Evolutionary conservation across 768 basidiomycete species (phyloP).

Genomic region (Mycena capillaripes): DNA sequence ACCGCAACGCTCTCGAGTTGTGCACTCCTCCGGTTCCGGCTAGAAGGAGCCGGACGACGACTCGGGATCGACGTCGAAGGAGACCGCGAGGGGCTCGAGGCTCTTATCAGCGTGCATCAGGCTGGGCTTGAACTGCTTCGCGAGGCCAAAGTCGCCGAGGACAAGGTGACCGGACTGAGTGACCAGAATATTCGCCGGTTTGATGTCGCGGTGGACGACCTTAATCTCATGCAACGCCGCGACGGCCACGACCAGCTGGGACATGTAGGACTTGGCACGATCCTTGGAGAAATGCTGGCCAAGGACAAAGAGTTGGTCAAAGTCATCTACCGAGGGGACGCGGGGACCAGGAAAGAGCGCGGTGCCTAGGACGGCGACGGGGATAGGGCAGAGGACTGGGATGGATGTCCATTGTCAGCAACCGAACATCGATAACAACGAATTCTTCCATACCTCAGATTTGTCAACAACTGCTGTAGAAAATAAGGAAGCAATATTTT

Average conservation of each 20-base stretch:
- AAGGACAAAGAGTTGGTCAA: not conserved
- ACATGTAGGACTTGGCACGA: not conserved
- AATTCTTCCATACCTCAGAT: no score
- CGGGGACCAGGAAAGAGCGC: not conserved
- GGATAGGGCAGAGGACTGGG: no score
- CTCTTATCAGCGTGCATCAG: not conserved
- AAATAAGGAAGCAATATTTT: no score
- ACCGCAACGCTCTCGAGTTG: not conserved
- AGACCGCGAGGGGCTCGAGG: not conserved
- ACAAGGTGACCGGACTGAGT: not conserved
- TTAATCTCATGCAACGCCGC: not conserved
- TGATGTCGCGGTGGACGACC: slow-evolving; percentile 22
- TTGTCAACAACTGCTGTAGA: no score
- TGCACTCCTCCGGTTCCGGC: not conserved
- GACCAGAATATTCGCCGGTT: slow-evolving; percentile 1
- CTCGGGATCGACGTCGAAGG: not conserved
- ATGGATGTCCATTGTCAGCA: no score
- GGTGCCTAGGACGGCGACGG: no score
- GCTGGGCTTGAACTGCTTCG: not conserved
- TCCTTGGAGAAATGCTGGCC: not conserved
- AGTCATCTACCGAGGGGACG: not conserved
- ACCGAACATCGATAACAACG: no score
- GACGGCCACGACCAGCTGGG: slow-evolving; percentile 9
- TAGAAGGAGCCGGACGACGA: not conserved
- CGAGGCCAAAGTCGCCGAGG: slow-evolving; percentile 15